A percentile compares a stretch with the other conserved stretches of the same genome.
phyloP scores from a whole-genome alignment of 2,329 filamentous ascomycete genomes.

The Epicoccum sorghinum region DNA sequence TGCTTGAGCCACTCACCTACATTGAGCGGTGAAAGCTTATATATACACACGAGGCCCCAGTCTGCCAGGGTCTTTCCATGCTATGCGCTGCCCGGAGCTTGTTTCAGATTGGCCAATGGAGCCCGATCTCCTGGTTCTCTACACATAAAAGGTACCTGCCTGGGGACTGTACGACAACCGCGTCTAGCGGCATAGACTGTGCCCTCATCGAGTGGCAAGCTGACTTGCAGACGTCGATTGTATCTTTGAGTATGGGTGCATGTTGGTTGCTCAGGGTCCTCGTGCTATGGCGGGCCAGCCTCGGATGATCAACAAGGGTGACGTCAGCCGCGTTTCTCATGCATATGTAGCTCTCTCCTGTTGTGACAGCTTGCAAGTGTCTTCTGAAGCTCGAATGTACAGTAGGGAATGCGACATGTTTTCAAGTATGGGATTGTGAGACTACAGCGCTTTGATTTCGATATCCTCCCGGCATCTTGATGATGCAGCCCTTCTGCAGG shows the following conservation, averaged over 20 bases:
- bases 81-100: slow-evolving; percentile 4
- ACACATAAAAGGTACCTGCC: not conserved
- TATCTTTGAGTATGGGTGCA: not conserved
- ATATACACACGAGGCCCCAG: not conserved
- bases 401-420: not conserved
- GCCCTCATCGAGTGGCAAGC: too few relatives aligned
- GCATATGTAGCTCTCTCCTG: not conserved
- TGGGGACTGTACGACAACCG: not conserved
- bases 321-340: slow-evolving; percentile 4
- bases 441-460: too few relatives aligned
- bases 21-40: not conserved
- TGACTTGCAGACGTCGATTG: too few relatives aligned
- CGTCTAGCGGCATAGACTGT: not conserved
- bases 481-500: not conserved
- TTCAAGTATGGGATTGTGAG: not conserved
- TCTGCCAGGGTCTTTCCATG: slow-evolving; percentile 4
- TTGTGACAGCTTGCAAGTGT: not conserved
- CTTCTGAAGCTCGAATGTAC: too few relatives aligned
- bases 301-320: not conserved
- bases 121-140: not conserved
- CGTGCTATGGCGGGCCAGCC: not conserved
- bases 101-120: slow-evolving; percentile 4
- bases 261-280: too few relatives aligned
- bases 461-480: too few relatives aligned
- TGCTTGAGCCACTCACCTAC: not conserved